Base-by-base conservation (phyloP, 2,329 filamentous ascomycete genomes). In the Dryadomyces quercivorus region DNA sequence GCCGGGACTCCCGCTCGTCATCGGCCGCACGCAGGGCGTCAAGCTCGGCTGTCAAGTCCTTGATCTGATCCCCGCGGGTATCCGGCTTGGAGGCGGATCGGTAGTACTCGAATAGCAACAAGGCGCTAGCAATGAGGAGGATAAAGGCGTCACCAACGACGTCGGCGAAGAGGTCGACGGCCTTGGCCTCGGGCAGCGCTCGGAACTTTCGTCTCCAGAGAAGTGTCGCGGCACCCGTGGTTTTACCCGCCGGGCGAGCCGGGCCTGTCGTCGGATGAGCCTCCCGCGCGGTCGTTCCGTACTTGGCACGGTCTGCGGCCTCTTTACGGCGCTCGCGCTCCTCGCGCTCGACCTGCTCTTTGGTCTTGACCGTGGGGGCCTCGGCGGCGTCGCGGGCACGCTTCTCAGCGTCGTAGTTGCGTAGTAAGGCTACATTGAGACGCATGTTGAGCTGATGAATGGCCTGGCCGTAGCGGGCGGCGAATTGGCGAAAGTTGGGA, bases 391-490 rank as follows among this genome's bases (percentile, higher is more conserved):
- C 81, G 60, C 75, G 82, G 15, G 80, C 80, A 55, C 73, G 72
- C 57, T 73, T 73, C 61, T 82, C 78, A 18, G 78, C 78, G 34
- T 78, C 75, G 43, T 69, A 67, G 55, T 85, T 79, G 58, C 80
- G 75, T 42, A 85, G 64, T 4, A 80, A 62, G 2, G 80, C 76
- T 4, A 85, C 82, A 15, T 75, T 77, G 61, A 82, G 64, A 52
- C 78, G 75, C 81, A 85, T 85, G 61, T 84, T 85, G 53, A 85
- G 66, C 67, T 85, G 81, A 62, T 85, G 81, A 61, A 85, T 81
- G 10, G 70, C 67, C 63, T 85, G 81, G 56, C 81, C 81, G 63
- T 83, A 82, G 56, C 69, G 72, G 47, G 80, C 81, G 46, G 81
- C 81, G 58, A 83, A 77, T 6, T 66, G 66, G 55, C 81, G 79